These are phyloP conservation scores for Monilinia aucupariae DNA, from an alignment of 2,329 filamentous ascomycete species.

Conservation along the genomic window DNA sequence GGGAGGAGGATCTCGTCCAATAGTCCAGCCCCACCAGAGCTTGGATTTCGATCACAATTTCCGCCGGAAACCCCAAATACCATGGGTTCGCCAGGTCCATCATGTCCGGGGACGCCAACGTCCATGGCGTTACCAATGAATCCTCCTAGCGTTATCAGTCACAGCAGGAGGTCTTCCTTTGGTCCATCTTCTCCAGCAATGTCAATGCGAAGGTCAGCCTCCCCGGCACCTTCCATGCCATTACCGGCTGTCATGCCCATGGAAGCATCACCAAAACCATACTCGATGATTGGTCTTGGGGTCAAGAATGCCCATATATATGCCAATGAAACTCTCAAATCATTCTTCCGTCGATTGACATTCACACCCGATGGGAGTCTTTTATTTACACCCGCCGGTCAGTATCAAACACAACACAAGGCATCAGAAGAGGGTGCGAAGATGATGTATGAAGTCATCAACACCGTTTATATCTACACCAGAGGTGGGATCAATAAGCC, in stretches of 20 bases:
- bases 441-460: slow-evolving; percentile 77
- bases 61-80: slow-evolving; percentile 49
- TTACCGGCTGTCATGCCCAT: slow-evolving; percentile 93
- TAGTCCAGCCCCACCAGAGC: slow-evolving; percentile 85
- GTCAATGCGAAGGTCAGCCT: slow-evolving; percentile 75
- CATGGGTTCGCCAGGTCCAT: slow-evolving; percentile 78
- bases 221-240: slow-evolving; percentile 88
- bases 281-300: slow-evolving; percentile 47
- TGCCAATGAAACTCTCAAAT: slow-evolving; percentile 92
- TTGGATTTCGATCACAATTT: slow-evolving; percentile 61
- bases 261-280: slow-evolving; percentile 76
- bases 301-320: slow-evolving; percentile 86
- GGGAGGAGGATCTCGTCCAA: slow-evolving; percentile 82
- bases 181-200: slow-evolving; percentile 58
- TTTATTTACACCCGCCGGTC: slow-evolving; percentile 87
- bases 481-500: slow-evolving; percentile 94
- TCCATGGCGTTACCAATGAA: slow-evolving; percentile 92
- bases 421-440: slow-evolving; percentile 61
- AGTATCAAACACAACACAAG: slow-evolving; percentile 77
- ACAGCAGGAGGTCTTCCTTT: slow-evolving; percentile 93
- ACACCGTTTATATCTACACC: slow-evolving; percentile 98
- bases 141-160: slow-evolving; percentile 79
- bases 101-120: slow-evolving; percentile 88
- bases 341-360: slow-evolving; percentile 88
- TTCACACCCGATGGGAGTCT: slow-evolving; percentile 95